Percentiles rank a stretch among this genome's conserved stretches.
These are phyloP conservation scores for Hibiscus mutabilis DNA, from an alignment of 345 rosid genomes.

Conservation along the genomic window DNA sequence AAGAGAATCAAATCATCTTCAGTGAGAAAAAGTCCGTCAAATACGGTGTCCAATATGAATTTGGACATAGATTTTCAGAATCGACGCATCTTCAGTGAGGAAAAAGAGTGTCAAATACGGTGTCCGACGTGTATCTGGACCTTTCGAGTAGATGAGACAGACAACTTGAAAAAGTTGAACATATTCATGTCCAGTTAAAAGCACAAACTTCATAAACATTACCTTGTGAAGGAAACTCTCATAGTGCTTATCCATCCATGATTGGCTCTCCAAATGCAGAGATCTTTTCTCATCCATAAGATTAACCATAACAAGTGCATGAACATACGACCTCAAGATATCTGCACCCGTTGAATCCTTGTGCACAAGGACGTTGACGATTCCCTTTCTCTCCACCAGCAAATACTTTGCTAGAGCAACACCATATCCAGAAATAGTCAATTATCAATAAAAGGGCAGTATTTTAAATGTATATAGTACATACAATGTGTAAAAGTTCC, in stretches of 20 bases:
- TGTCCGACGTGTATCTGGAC: background rate
- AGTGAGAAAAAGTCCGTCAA: background rate
- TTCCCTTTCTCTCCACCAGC: slow-evolving; percentile 45
- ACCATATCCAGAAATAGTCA: slow-evolving; percentile 2
- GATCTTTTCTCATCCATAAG: background rate
- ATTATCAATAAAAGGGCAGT: no score
- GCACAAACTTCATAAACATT: slow-evolving; percentile 9
- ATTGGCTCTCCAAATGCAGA: background rate
- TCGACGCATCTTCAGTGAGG: no score
- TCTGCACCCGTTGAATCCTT: slow-evolving; percentile 41
- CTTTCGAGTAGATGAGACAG: background rate
- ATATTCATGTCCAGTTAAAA: background rate
- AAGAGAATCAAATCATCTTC: background rate
- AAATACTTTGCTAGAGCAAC: slow-evolving; percentile 52
- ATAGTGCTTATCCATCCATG: slow-evolving; percentile 29
- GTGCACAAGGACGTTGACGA: slow-evolving; percentile 44
- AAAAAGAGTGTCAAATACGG: background rate
- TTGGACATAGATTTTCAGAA: no score
- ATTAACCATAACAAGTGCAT: background rate
- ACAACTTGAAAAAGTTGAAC: background rate
- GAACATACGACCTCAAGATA: background rate
- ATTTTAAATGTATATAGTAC: background rate
- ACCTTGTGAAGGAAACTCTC: slow-evolving; percentile 59
- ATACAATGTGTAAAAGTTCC: background rate
- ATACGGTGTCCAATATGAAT: no score